These are phyloP conservation scores for Fragilariopsis cylindrus DNA, from an alignment of 108 stramenopile species.

Conservation along the genomic window DNA sequence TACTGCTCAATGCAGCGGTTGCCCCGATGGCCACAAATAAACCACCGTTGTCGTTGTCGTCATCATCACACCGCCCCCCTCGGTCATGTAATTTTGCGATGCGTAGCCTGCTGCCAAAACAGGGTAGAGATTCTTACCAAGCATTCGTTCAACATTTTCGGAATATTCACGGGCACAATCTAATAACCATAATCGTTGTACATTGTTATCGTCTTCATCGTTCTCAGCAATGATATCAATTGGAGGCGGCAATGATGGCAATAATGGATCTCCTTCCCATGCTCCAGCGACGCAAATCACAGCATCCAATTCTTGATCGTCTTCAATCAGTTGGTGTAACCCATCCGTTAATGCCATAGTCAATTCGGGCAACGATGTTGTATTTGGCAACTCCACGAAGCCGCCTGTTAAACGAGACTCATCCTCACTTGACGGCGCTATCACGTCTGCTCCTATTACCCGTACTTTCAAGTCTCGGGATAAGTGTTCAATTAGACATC, in stretches of 20 bases:
- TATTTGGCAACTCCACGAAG: neutral
- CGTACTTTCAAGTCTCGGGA: conserved; percentile 32
- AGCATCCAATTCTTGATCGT: conserved; percentile 52
- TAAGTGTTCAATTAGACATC: conserved; percentile 43
- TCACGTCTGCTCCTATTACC: conserved; percentile 70
- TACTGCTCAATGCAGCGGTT: conserved; percentile 59
- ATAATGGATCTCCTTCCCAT: conserved; percentile 44
- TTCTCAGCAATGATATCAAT: conserved; percentile 23
- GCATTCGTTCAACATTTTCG: conserved; percentile 51
- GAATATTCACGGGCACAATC: conserved; percentile 41
- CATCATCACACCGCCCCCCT: conserved; percentile 29
- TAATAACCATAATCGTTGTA: conserved; percentile 18
- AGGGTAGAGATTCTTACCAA: conserved; percentile 62
- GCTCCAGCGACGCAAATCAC: conserved; percentile 65
- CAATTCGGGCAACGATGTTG: conserved; percentile 44
- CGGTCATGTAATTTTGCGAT: conserved; percentile 54
- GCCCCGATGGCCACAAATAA: conserved; percentile 70
- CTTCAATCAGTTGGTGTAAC: conserved; percentile 24
- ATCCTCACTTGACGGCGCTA: conserved; percentile 18
- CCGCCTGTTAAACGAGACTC: neutral
- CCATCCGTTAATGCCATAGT: conserved; percentile 52
- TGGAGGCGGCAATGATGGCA: conserved; percentile 2
- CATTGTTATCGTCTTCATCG: conserved; percentile 35
- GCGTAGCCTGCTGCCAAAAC: conserved; percentile 69
- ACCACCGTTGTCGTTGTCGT: conserved; percentile 10